Base-by-base conservation (phyloP, 441 rosid species). In the Aleurites moluccanus region DNA sequence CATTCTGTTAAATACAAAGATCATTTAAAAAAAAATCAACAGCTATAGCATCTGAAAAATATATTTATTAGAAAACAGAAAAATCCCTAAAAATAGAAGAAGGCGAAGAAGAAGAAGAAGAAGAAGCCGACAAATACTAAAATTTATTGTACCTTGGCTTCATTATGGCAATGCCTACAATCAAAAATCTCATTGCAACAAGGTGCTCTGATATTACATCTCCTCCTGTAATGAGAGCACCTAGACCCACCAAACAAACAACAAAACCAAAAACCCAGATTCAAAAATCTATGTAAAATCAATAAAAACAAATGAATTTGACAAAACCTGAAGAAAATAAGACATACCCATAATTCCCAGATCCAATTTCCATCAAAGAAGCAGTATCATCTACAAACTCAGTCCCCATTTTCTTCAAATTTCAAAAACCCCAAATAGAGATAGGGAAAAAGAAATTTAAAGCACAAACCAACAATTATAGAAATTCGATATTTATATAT, bases 101-200 rank as follows among this genome's bases (percentile, higher is more conserved):
- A 15, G 11, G 45, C 11, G 3, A 28, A 56, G 56, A 1, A 20
- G 3, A 10, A 53, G 8, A n/a, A n/a, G n/a, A n/a, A n/a, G n/a
- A n/a, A n/a, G n/a, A n/a, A n/a, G n/a, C n/a, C n/a, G n/a, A 57
- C 13, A 21, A 64, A 30, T 45, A 45, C 4, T 15, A 73, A 0
- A 2, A 35, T 13, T 8, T 33, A 69, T 10, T 21, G 28, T 75
- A 86, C 91, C 87, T 89, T 90, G 30, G 82, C 90, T 81, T 93
- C 97, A 56, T 91, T 93, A 75, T 93, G 97, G 77, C 97, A 93
- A 83, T 91, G 96, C 64, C 94, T 87, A 75, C 98, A 93, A 80
- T 87, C 75, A 80, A 85, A 91, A 1, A 91, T 75, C 78, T 93
- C 93, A 80, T 88, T 83, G 76, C 98, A 93, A 64, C 97, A 91